Evolutionary conservation across 2,329 filamentous ascomycete genomes (phyloP).

Genomic region (Colletotrichum lupini): DNA sequence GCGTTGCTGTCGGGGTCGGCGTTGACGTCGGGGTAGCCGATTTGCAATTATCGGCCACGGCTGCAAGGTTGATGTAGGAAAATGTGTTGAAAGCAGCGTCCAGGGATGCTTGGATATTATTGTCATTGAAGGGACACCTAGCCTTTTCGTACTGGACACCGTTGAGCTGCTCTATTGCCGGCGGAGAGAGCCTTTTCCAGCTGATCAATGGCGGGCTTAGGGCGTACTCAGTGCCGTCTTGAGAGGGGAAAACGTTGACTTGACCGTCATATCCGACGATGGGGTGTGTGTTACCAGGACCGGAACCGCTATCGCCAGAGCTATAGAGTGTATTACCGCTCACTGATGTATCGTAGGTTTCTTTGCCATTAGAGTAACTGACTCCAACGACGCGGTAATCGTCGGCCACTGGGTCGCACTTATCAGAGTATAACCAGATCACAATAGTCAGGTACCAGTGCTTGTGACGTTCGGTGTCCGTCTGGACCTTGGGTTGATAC

Average conservation of each 20-base stretch:
- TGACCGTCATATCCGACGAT: not conserved
- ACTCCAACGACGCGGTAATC: not conserved
- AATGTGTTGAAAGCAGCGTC: not conserved
- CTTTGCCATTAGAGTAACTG: not conserved
- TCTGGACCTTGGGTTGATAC: constrained; percentile 9
- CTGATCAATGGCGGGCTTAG: constrained; percentile 1
- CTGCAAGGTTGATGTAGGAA: not conserved
- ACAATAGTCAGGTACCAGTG: constrained; percentile 9
- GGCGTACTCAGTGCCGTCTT: not conserved
- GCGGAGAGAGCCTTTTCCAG: not conserved
- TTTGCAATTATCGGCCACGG: not conserved
- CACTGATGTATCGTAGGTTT: not conserved
- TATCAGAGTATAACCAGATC: constrained; percentile 2
- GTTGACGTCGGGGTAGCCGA: too few relatives aligned
- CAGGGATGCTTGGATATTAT: not conserved
- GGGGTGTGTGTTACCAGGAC: not conserved
- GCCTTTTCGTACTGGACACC: not conserved
- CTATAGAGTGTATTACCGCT: not conserved
- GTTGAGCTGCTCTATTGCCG: not conserved
- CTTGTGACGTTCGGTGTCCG: not conserved
- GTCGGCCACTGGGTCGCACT: not conserved
- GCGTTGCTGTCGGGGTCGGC: too few relatives aligned
- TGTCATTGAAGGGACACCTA: not conserved
- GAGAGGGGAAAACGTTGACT: not conserved
- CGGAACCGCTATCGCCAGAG: not conserved